Percentiles rank a stretch among this genome's conserved stretches.
These are phyloP conservation scores for Aspergillus melleus DNA, from an alignment of 2,329 filamentous ascomycete species.

Conservation along the genomic window DNA sequence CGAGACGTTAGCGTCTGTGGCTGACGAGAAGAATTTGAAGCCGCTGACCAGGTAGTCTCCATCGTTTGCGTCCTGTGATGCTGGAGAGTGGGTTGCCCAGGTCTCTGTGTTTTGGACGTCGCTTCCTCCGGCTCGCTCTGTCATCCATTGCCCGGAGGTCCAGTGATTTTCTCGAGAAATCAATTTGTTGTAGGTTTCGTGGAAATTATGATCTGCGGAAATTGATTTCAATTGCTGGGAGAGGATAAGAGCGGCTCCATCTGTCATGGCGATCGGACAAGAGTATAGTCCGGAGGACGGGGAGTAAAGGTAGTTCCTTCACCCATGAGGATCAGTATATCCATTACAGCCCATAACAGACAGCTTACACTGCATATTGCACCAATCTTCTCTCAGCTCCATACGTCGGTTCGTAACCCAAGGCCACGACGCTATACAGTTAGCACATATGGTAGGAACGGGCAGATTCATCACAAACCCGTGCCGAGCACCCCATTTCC, in stretches of 20 bases:
- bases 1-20: conserved; percentile 65
- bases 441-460: not conserved
- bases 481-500: conserved; percentile 34
- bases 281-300: conserved; percentile 61
- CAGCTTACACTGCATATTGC: conserved; percentile 30
- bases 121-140: conserved; percentile 67
- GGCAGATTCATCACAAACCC: conserved; percentile 18
- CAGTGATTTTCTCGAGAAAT: conserved; percentile 45
- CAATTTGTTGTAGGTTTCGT: conserved; percentile 6
- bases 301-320: conserved; percentile 57
- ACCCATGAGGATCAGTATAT: not conserved
- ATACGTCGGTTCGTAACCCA: conserved; percentile 24
- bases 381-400: conserved; percentile 23
- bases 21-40: conserved; percentile 72
- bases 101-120: conserved; percentile 71
- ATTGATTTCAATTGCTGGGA: conserved; percentile 16
- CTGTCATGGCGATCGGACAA: conserved; percentile 65
- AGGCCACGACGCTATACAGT: conserved; percentile 21
- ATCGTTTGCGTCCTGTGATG: conserved; percentile 10
- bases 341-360: not conserved
- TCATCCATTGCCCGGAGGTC: conserved; percentile 80
- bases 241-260: conserved; percentile 39
- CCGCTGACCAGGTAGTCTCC: conserved; percentile 54
- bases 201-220: conserved; percentile 10
- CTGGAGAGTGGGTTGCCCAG: conserved; percentile 44